Conservation (phyloP, 73 alveolate genomes). For the Breviolum minutum region DNA sequence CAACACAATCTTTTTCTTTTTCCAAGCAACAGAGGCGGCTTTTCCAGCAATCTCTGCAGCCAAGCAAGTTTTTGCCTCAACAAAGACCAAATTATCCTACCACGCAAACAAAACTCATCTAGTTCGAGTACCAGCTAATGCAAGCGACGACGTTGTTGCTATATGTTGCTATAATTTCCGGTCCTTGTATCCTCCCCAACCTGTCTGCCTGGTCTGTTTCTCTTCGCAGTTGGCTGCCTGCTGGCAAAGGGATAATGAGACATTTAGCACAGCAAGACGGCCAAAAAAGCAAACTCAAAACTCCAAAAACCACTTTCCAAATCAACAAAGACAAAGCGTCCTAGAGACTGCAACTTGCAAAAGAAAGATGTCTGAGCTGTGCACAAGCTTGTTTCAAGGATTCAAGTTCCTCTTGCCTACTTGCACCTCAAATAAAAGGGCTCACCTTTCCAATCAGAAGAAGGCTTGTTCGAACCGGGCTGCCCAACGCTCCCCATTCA, state of each 20-base stretch:
- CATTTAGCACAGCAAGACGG: neutral
- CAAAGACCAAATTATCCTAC: neutral
- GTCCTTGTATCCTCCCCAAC: too few relatives aligned
- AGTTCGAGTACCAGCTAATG: too few relatives aligned
- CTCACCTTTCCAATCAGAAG: neutral
- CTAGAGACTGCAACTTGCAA: too few relatives aligned
- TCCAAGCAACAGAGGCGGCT: constrained; percentile 35
- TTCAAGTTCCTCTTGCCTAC: constrained; percentile 22
- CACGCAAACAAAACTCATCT: neutral
- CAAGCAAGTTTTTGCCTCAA: constrained; percentile 27
- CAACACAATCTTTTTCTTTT: too few relatives aligned
- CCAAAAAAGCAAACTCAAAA: neutral
- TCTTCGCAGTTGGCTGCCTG: constrained; percentile 55
- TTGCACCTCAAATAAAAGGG: neutral
- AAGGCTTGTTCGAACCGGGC: neutral
- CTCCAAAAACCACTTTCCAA: neutral
- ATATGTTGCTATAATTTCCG: too few relatives aligned
- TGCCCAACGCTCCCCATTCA: constrained; percentile 44
- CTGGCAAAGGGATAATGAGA: neutral
- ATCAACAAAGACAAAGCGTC: too few relatives aligned
- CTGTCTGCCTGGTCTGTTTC: constrained; percentile 45
- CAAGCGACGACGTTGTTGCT: too few relatives aligned
- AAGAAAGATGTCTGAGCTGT: neutral
- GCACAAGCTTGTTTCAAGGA: constrained; percentile 25
- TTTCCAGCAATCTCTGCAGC: constrained; percentile 42